A percentile compares a stretch with the other conserved stretches of the same genome.
phyloP scores from a whole-genome alignment of 1,284 basidiomycete genomes.

The Microbotryum lychnidis-dioicae region DNA sequence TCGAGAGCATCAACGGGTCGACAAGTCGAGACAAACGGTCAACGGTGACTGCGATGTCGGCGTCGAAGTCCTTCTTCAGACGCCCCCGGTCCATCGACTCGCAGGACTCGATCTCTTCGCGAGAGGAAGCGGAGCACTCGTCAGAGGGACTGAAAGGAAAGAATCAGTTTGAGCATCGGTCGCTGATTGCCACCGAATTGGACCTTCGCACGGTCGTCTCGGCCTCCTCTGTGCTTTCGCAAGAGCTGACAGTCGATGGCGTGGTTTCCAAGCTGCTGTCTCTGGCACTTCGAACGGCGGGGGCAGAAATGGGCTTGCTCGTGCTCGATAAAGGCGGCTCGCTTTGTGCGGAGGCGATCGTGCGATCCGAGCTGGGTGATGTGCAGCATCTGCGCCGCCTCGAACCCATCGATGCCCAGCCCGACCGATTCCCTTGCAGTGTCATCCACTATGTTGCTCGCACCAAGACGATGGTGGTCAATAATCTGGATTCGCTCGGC shows the following conservation, averaged over 20 bases:
- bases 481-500: slow-evolving; percentile 17
- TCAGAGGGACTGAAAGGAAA: slow-evolving; percentile 1
- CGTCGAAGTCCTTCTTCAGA: no score
- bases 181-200: slow-evolving; percentile 25
- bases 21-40: no score
- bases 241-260: slow-evolving; percentile 24
- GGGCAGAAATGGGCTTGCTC: slow-evolving; percentile 26
- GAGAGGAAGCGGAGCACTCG: slow-evolving; percentile 2
- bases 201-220: slow-evolving; percentile 28
- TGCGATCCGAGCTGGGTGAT: slow-evolving; percentile 11
- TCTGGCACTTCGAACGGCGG: slow-evolving; percentile 22
- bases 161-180: slow-evolving; percentile 8
- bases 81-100: slow-evolving; percentile 3
- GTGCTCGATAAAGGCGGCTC: slow-evolving; percentile 26
- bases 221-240: slow-evolving; percentile 15
- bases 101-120: slow-evolving; percentile 10
- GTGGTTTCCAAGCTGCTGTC: slow-evolving; percentile 29
- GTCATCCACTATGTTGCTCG: slow-evolving; percentile 27
- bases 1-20: no score
- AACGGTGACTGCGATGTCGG: no score
- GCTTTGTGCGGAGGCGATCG: slow-evolving; percentile 25
- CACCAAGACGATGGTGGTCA: slow-evolving; percentile 20
- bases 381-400: slow-evolving; percentile 21
- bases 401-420: slow-evolving; percentile 20
- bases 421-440: slow-evolving; percentile 20